Percentiles rank a stretch among this genome's conserved stretches.
phyloP scores from a whole-genome alignment of 164 flowering plant species.

The Amborella trichopoda region DNA sequence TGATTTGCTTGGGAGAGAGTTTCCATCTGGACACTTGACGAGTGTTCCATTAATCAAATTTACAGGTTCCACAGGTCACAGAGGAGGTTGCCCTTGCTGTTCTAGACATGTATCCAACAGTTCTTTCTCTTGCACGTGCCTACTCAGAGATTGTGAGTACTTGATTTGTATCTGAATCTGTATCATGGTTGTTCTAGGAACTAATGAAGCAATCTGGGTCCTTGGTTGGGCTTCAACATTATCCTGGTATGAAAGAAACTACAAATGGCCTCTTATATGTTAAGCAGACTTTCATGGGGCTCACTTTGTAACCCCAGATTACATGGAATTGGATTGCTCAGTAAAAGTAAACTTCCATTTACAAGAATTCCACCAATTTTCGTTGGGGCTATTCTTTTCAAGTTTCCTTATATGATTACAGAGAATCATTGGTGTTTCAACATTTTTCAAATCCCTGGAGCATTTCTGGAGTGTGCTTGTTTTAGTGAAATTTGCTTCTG shows the following conservation, averaged over 20 bases:
- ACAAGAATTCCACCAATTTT: too few species aligned
- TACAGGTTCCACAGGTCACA: conserved; percentile 90
- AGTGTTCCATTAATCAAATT: background rate
- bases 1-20: too few species aligned
- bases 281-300: background rate
- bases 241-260: background rate
- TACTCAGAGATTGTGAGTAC: conserved; percentile 70
- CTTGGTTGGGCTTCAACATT: background rate
- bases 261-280: too few species aligned
- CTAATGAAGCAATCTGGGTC: background rate
- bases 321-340: too few species aligned
- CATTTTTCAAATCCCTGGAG: too few species aligned
- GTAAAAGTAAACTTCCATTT: too few species aligned
- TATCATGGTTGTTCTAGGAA: background rate
- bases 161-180: background rate
- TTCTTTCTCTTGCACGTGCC: conserved; percentile 70
- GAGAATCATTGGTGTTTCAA: too few species aligned
- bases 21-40: too few species aligned
- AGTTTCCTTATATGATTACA: too few species aligned
- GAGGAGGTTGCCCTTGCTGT: conserved; percentile 80
- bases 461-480: too few species aligned
- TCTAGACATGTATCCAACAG: conserved; percentile 70
- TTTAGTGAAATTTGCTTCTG: too few species aligned
- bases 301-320: background rate
- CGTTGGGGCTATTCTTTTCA: too few species aligned